Base-by-base conservation (phyloP, 2,329 filamentous ascomycete genomes). In the Monilinia vaccinii-corymbosi region DNA sequence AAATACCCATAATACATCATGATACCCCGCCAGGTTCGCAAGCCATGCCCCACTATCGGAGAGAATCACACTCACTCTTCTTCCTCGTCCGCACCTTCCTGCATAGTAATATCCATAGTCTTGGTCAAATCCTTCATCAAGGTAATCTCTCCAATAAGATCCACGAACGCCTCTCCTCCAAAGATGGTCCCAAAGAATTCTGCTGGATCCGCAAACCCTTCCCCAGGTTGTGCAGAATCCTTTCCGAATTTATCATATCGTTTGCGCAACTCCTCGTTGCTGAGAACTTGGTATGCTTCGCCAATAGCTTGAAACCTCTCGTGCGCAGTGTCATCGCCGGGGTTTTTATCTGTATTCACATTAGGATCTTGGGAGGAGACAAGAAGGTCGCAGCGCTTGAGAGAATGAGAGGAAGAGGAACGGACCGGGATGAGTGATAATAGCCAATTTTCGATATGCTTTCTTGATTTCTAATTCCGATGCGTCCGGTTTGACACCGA, bases 121-220 rank as follows among this genome's bases (percentile, higher is more conserved):
- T 91, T 91, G 21, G 93, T 97, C 58, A 99, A 81, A 71, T 99
- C 94, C 78, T 97, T 97, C 89, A 99, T 97, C 61, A 99, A 84
- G 55, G 90, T 94, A 68, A 99, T 96, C 80, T 99, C 94, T 67
- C 94, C 94, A 71, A 99, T 97, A 80, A 94, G 91, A 78, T 99
- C 93, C 63, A 88, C 80, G 71, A 99, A 99, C 14, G 93, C 91
- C 69, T 97, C 93, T 62, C 94, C 94, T 68, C 94, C 94, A 72
- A 99, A 99, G 68, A 99, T 99, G 79, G 92, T 95, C 70, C 89
- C 89, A 77, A 99, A 99, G 81, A 99, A 99, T 76, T 99, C 94
- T 65, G 91, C 83, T 1, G 94, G 94, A 73, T 99, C 94, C 79
- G 89, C 89, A 74, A 99, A 99, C 64, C 94, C 94, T 69, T 91